These are phyloP conservation scores for Solanum gandarillasii DNA, from an alignment of 257 asterid genomes.

Conservation along the genomic window DNA sequence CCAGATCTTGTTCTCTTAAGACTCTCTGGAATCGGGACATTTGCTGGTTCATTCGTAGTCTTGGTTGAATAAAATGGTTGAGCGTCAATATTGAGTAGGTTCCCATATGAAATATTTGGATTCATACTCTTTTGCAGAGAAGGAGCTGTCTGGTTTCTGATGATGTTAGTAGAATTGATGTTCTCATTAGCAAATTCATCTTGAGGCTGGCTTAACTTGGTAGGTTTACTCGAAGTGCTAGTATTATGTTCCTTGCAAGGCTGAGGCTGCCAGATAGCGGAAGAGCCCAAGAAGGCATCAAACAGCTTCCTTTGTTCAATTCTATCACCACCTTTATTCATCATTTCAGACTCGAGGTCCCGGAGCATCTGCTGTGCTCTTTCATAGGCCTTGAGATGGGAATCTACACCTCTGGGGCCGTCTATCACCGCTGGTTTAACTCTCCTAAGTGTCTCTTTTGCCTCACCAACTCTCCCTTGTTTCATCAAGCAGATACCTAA, in stretches of 20 bases:
- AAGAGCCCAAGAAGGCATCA: conserved; percentile 75
- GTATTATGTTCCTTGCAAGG: conserved; percentile 59
- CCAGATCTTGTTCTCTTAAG: conserved; percentile 74
- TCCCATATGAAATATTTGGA: conserved; percentile 12
- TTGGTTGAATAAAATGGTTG: conserved; percentile 57
- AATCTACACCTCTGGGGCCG: conserved; percentile 93
- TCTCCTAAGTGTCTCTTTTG: conserved; percentile 68
- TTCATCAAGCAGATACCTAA: conserved; percentile 90
- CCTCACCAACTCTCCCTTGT: conserved; percentile 82
- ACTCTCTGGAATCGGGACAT: conserved; percentile 15
- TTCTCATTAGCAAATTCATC: conserved; percentile 70
- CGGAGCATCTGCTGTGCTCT: conserved; percentile 90
- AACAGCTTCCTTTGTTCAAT: conserved; percentile 68
- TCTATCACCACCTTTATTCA: conserved; percentile 46
- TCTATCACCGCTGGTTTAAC: conserved; percentile 80
- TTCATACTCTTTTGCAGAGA: conserved; percentile 14
- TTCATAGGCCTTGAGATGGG: conserved; percentile 95
- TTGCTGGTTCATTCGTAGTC: conserved; percentile 3
- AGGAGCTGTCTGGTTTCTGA: conserved; percentile 4
- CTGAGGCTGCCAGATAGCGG: conserved; percentile 97
- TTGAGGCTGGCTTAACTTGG: not conserved
- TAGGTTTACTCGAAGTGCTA: not conserved
- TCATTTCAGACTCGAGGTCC: conserved; percentile 81
- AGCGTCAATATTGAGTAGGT: conserved; percentile 59
- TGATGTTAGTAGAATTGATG: conserved; percentile 19